Base-by-base conservation (phyloP, 208 protist species). In the Trypanosoma lewisi region DNA sequence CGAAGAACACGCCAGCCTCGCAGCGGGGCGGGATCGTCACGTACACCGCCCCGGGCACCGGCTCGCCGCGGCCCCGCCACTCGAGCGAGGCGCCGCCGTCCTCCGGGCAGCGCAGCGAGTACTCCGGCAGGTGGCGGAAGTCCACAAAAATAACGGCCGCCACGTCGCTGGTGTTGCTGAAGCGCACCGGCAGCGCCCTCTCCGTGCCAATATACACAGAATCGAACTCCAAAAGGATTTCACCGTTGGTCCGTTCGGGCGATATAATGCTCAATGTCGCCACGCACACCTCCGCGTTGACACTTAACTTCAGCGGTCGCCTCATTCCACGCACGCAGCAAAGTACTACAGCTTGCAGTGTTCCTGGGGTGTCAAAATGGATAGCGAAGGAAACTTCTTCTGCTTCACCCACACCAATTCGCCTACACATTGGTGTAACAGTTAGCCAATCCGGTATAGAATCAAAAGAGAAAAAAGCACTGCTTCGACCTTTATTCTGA, bases 201-300 rank as follows among this genome's bases (percentile, higher is more conserved):
- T 76, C 71, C 27, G 72, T 80, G 9, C 91, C 91, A 23, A 97
- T 78, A 58, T 87, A 93, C 16, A 97, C 83, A 25, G 87, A 63
- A 12, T 85, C 92, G 70, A 96, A 98, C 48, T 91, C 77, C 17
- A 98, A 77, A 27, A 76, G 42, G n/a, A 84, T 63, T 67, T 97
- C 91, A 14, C 75, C 78, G 53, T 91, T 78, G 11, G 33, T 42
- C 51, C 82, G 77, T 11, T 56, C 53, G 1, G 80, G 77, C n/a
- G 68, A 45, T 12, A 82, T 52, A 61, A 94, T 76, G 36, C 53
- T 76, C 4, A 97, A 36, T 30, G 76, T 55, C 21, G 87, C 83
- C 0, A 85, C 81, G 44, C 90, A 81, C 6, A 93, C 78, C 2
- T 87, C 80, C 11, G 86, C 91, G 44, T 52, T 75, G 8, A 98